phyloP scores from a whole-genome alignment of 2,329 filamentous ascomycete genomes.

The Penicillium corylophilum region DNA sequence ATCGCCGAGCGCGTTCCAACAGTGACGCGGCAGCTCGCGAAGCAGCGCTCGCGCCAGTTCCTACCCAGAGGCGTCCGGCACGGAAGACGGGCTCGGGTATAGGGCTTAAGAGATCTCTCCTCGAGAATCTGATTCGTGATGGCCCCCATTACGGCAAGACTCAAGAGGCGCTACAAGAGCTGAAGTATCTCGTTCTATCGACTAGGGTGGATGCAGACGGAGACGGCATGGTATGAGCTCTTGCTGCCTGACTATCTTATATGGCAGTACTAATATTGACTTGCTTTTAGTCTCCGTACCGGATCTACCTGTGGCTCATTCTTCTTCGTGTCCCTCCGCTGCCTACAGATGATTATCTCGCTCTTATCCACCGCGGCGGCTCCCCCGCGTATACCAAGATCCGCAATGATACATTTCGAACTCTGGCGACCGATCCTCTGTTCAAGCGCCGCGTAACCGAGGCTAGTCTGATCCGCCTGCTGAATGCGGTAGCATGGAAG shows the following conservation, averaged over 20 bases:
- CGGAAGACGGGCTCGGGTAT: constrained; percentile 48
- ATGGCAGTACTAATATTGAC: constrained; percentile 7
- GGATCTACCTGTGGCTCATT: constrained; percentile 95
- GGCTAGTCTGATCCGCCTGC: constrained; percentile 86
- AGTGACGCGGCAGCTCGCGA: constrained; percentile 62
- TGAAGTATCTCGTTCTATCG: constrained; percentile 51
- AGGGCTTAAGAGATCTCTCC: constrained; percentile 48
- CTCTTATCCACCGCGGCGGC: constrained; percentile 85
- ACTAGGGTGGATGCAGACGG: constrained; percentile 52
- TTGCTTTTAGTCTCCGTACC: constrained; percentile 70
- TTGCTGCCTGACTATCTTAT: not conserved
- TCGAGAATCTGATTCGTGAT: constrained; percentile 77
- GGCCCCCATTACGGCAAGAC: constrained; percentile 71
- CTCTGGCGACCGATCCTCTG: constrained; percentile 91
- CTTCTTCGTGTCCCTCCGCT: constrained; percentile 84
- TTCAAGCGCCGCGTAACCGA: constrained; percentile 95
- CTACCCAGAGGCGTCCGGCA: constrained; percentile 34
- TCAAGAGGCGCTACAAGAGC: constrained; percentile 43
- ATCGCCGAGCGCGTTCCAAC: constrained; percentile 65
- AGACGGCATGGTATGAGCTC: constrained; percentile 51
- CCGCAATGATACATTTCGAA: constrained; percentile 96
- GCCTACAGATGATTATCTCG: constrained; percentile 82
- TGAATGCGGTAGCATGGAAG: constrained; percentile 94
- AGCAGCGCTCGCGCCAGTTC: constrained; percentile 16
- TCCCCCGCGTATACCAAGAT: constrained; percentile 97